A percentile compares a stretch with the other conserved stretches of the same genome.
phyloP scores from a whole-genome alignment of 352 stramenopile genomes.

The Pythium volutum region DNA sequence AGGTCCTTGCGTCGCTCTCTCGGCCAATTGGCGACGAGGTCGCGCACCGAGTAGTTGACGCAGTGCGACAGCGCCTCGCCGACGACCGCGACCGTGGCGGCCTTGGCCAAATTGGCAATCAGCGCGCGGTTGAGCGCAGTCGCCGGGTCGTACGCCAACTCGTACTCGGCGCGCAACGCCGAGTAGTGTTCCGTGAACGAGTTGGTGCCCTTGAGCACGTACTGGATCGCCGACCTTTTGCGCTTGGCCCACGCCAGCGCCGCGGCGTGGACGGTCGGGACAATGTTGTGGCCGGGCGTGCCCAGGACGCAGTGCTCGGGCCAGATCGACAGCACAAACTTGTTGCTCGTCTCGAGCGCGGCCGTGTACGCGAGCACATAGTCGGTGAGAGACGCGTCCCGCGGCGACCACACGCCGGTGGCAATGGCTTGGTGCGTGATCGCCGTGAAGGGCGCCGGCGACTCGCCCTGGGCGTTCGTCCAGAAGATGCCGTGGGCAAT shows the following conservation, averaged over 20 bases:
- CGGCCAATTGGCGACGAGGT: too few relatives aligned
- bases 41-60: constrained; percentile 95
- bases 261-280: constrained; percentile 75
- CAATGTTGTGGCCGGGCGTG: constrained; percentile 87
- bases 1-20: constrained; percentile 53
- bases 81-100: constrained; percentile 50
- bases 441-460: constrained; percentile 90
- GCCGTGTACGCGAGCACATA: constrained; percentile 92
- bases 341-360: constrained; percentile 80
- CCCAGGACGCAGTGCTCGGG: constrained; percentile 97
- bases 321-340: constrained; percentile 95
- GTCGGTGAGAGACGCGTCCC: constrained; percentile 60
- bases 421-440: constrained; percentile 87
- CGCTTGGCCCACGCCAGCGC: constrained; percentile 83
- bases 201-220: constrained; percentile 94
- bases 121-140: constrained; percentile 17
- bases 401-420: constrained; percentile 50
- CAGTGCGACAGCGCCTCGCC: constrained; percentile 95
- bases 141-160: constrained; percentile 70
- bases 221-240: constrained; percentile 85
- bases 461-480: constrained; percentile 56
- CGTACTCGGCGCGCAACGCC: constrained; percentile 91
- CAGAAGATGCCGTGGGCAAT: constrained; percentile 96
- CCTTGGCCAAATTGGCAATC: too few relatives aligned
- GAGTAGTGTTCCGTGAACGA: constrained; percentile 97